A percentile compares a stretch with the other conserved stretches of the same genome.
These are phyloP conservation scores for Leccinum olivaceopallidum DNA, from an alignment of 768 basidiomycete species.

Conservation along the genomic window DNA sequence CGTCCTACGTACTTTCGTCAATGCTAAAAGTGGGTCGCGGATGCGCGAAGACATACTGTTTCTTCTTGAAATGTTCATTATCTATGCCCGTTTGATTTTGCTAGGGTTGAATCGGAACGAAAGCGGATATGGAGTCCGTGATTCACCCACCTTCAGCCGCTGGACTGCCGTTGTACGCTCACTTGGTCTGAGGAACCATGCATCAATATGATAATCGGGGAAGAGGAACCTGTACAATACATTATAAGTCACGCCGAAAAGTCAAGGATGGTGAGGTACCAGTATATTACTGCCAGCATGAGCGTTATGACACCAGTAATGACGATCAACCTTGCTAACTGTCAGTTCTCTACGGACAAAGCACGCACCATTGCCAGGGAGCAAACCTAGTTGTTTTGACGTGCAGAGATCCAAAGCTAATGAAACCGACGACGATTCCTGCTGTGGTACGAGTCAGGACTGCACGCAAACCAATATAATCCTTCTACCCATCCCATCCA, in stretches of 20 bases:
- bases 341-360: not conserved
- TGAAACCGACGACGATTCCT: too few species aligned
- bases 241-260: constrained; percentile 1
- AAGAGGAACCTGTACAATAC: constrained; percentile 53
- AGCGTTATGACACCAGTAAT: constrained; percentile 66
- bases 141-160: constrained; percentile 53
- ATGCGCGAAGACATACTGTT: constrained; percentile 54
- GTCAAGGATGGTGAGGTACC: constrained; percentile 36
- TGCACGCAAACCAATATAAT: too few species aligned
- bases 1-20: constrained; percentile 42
- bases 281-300: constrained; percentile 50
- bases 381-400: too few species aligned
- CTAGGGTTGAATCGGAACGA: constrained; percentile 28
- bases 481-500: too few species aligned
- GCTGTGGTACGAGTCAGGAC: too few species aligned
- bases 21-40: not conserved
- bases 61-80: constrained; percentile 78
- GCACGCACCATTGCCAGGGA: too few species aligned
- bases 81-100: constrained; percentile 81
- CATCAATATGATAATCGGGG: constrained; percentile 69
- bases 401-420: too few species aligned
- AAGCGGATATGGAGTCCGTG: not conserved
- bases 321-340: constrained; percentile 58
- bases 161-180: constrained; percentile 64
- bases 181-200: constrained; percentile 49